phyloP scores from a whole-genome alignment of 345 rosid species.

The Cochlearia excelsa region DNA sequence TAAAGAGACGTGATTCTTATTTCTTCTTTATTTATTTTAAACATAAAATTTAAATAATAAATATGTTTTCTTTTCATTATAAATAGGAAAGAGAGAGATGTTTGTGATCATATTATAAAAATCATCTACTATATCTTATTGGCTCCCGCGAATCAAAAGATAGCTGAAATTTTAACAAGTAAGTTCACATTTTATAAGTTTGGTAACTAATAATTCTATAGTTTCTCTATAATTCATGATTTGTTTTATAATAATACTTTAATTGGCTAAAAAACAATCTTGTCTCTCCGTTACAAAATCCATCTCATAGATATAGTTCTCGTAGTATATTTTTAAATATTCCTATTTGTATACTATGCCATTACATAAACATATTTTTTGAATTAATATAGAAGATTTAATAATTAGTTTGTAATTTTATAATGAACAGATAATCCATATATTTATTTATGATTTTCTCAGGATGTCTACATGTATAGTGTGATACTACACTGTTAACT shows the following conservation, averaged over 20 bases:
- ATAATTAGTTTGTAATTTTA: too few species aligned
- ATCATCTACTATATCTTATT: not conserved
- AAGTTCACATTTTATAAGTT: conserved; percentile 15
- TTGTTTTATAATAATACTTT: not conserved
- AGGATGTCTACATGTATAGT: too few species aligned
- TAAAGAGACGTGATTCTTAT: conserved; percentile 14
- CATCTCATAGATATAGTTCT: too few species aligned
- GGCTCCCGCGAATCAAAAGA: conserved; percentile 11
- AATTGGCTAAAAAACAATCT: not conserved
- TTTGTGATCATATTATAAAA: not conserved
- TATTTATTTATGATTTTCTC: too few species aligned
- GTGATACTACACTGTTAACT: too few species aligned
- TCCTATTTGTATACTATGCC: too few species aligned
- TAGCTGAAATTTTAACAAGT: conserved; percentile 12
- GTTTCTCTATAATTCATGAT: not conserved
- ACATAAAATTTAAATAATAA: not conserved
- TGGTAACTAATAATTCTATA: not conserved
- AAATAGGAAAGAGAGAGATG: conserved; percentile 7
- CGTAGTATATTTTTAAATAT: too few species aligned
- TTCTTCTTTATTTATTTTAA: not conserved
- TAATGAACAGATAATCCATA: too few species aligned
- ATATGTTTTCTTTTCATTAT: not conserved
- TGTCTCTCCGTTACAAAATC: too few species aligned
- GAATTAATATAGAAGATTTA: too few species aligned
- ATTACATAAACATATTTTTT: too few species aligned